phyloP scores from a whole-genome alignment of 169 alveolate species.

The Plasmodium vivax region DNA sequence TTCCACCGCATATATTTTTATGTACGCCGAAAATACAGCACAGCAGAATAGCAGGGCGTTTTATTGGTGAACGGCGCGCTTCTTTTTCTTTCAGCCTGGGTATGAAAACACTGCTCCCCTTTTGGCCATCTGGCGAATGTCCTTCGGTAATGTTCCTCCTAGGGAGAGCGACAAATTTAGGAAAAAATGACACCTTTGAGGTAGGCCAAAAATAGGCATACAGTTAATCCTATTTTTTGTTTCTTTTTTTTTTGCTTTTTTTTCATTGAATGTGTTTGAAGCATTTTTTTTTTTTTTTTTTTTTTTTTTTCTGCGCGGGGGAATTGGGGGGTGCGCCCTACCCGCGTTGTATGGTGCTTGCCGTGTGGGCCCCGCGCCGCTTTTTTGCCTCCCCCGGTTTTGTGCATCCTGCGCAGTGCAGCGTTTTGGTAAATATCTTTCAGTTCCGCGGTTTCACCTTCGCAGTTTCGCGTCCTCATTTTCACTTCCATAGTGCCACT shows the following conservation, averaged over 20 bases:
- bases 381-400: background rate
- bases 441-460: background rate
- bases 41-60: background rate
- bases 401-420: background rate
- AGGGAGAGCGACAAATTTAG: background rate
- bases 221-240: too few species aligned
- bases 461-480: background rate
- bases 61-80: background rate
- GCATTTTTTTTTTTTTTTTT: too few species aligned
- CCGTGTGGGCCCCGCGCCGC: background rate
- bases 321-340: background rate
- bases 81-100: background rate
- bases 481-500: background rate
- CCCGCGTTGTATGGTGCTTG: background rate
- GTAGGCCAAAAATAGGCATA: too few species aligned
- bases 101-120: background rate
- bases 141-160: background rate
- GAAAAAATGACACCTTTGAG: background rate
- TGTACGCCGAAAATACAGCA: background rate
- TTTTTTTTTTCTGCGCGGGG: background rate
- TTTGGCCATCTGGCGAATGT: background rate
- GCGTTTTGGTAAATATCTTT: background rate
- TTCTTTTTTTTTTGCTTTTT: too few species aligned
- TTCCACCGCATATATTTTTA: background rate
- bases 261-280: too few species aligned